These are phyloP conservation scores for Oryza punctata DNA, from an alignment of 176 grass and related monocot species.

Conservation along the genomic window DNA sequence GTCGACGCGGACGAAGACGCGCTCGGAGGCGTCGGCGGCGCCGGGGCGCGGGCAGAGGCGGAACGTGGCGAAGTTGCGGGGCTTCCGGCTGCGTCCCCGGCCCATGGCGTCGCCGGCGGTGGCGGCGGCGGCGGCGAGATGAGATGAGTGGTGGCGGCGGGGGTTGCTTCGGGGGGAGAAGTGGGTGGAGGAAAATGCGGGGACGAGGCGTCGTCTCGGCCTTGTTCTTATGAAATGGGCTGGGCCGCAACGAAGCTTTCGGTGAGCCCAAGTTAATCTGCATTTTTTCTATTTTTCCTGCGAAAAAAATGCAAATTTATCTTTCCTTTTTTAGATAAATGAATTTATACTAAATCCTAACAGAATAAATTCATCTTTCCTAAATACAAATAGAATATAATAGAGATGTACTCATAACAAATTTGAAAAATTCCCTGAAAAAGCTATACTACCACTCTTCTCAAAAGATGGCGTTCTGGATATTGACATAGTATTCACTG, in stretches of 20 bases:
- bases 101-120: conserved; percentile 43
- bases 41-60: conserved; percentile 77
- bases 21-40: conserved; percentile 51
- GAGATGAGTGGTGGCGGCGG: not conserved
- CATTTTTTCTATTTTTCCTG: not conserved
- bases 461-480: too few species aligned
- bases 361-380: too few species aligned
- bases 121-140: not conserved
- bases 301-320: not conserved
- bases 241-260: not conserved
- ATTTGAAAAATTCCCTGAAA: too few species aligned
- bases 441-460: too few species aligned
- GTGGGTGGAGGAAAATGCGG: not conserved
- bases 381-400: too few species aligned
- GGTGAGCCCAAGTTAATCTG: not conserved
- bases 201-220: not conserved
- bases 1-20: conserved; percentile 89
- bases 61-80: conserved; percentile 78
- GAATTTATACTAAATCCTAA: too few species aligned
- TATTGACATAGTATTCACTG: too few species aligned
- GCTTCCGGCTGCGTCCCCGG: conserved; percentile 46
- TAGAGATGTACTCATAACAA: too few species aligned
- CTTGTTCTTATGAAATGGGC: not conserved
- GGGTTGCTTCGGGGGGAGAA: not conserved
- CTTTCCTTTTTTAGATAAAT: too few species aligned